A percentile compares a stretch with the other conserved stretches of the same genome.
phyloP scores from a whole-genome alignment of 192 early-diverging fungal species.

The Entomortierella parvispora region DNA sequence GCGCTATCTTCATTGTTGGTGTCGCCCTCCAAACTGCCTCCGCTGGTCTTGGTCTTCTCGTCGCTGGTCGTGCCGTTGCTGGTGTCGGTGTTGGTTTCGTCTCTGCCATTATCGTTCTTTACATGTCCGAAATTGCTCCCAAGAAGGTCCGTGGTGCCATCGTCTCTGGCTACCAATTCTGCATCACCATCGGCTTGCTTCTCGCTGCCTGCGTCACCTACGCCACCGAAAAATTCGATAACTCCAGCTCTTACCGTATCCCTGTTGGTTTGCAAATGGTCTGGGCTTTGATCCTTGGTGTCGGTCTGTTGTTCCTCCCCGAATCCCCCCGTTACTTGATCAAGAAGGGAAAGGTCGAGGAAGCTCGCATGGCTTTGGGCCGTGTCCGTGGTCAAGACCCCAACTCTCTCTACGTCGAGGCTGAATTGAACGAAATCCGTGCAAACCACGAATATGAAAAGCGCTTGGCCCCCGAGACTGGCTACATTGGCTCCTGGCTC shows the following conservation, averaged over 20 bases:
- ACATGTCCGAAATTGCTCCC: conserved; percentile 83
- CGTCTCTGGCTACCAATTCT: conserved; percentile 86
- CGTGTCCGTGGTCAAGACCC: conserved; percentile 74
- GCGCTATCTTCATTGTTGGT: conserved; percentile 76
- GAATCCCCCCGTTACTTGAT: conserved; percentile 88
- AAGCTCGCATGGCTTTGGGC: conserved; percentile 73
- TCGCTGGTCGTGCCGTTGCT: conserved; percentile 78
- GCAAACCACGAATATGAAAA: conserved; percentile 53
- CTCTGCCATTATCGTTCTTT: conserved; percentile 71
- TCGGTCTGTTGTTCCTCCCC: conserved; percentile 82
- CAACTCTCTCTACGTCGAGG: conserved; percentile 55
- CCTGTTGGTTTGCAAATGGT: conserved; percentile 84
- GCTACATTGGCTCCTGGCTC: conserved; percentile 46
- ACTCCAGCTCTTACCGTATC: conserved; percentile 74
- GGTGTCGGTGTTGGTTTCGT: conserved; percentile 85
- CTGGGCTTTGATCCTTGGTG: conserved; percentile 72
- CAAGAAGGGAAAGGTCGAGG: conserved; percentile 70
- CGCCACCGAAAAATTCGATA: conserved; percentile 49
- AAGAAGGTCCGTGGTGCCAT: conserved; percentile 85
- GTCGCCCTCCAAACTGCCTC: conserved; percentile 75
- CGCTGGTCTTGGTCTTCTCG: conserved; percentile 69
- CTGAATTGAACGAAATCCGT: conserved; percentile 76
- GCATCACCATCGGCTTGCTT: conserved; percentile 83
- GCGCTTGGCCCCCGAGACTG: conserved; percentile 44
- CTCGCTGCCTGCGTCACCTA: conserved; percentile 67